These are phyloP conservation scores for Russula dissimulans DNA, from an alignment of 768 basidiomycete genomes.

Conservation along the genomic window DNA sequence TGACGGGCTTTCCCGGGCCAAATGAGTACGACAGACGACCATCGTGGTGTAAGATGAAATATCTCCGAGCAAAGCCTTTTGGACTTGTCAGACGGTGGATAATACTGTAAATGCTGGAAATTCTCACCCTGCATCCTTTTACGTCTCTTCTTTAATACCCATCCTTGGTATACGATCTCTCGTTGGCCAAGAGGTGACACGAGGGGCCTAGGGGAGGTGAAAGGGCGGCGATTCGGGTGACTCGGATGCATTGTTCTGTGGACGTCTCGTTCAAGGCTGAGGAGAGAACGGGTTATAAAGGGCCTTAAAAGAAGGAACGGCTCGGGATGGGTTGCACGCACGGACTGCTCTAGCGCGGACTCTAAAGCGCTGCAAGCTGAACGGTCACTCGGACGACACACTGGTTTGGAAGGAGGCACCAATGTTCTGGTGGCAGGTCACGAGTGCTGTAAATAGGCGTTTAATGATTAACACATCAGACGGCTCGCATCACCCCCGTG, in stretches of 20 bases:
- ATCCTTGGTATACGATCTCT: slow-evolving; percentile 51
- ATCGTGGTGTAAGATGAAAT: slow-evolving; percentile 60
- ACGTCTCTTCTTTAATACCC: slow-evolving; percentile 78
- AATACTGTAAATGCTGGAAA: background rate
- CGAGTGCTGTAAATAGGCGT: background rate
- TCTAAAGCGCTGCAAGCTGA: background rate
- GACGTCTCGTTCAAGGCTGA: background rate
- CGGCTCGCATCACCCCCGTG: no score
- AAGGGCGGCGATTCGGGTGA: background rate
- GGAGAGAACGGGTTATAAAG: background rate
- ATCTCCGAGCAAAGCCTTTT: slow-evolving; percentile 75
- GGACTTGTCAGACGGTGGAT: background rate
- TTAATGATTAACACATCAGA: background rate
- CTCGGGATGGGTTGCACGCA: background rate
- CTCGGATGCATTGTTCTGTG: background rate
- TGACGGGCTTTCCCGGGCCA: slow-evolving; percentile 57
- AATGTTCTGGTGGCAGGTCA: no score
- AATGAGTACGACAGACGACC: slow-evolving; percentile 71
- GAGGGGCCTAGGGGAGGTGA: background rate
- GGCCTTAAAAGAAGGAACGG: no score
- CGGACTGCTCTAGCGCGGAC: background rate
- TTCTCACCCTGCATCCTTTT: slow-evolving; percentile 79
- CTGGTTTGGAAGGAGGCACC: no score
- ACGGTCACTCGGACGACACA: background rate
- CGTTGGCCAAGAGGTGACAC: background rate